Evolutionary conservation across 192 early-diverging fungal genomes (phyloP), one percentile per base, ranked within the genome.

Genomic region (Chytriomyces confervae): DNA sequence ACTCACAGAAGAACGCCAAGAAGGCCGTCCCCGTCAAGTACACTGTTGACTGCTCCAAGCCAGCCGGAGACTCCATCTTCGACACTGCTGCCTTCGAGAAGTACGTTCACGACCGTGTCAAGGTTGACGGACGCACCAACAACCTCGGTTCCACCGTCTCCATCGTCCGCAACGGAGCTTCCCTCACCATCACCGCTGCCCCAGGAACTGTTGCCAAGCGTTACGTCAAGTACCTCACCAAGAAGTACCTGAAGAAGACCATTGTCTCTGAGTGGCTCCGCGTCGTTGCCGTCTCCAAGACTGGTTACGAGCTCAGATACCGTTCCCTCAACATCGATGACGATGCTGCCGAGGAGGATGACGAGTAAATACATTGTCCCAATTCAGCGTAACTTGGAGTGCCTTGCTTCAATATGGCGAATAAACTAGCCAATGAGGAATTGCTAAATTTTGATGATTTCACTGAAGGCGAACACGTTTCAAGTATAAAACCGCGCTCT

Each of bases 191-290:
- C 79, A 89, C 90, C 79, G 86, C 91, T 83, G 89, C 86, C 86
- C 81, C 83, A 74, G 86, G 86, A 72, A 86, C 88, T 71, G 84
- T 98, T 89, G 92, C 96, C 83, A 99, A 99, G 93, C 93, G 96
- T 79, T 99, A 99, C 94, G 86, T 98, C 87, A 99, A 99, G 94
- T 99, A 99, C 93, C 92, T 99, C 69, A 95, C 97, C 89, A 99
- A 99, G 94, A 97, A 97, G 92, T 99, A 95, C 94, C 90, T 99
- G 87, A 99, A 99, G 95, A 97, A 99, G 94, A 89, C 97, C 92
- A 91, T 93, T 85, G 93, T 99, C 88, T 93, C 95, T 84, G 97
- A 99, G 90, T 98, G 93, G 92, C 88, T 99, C 83, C 96, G 97
- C 87, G 97, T 98, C 82, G 89, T 97, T 84, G 88, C 95, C 81